A percentile compares a stretch with the other conserved stretches of the same genome.
These are phyloP conservation scores for Phylloporus scabripes DNA, from an alignment of 768 basidiomycete species.

Conservation along the genomic window DNA sequence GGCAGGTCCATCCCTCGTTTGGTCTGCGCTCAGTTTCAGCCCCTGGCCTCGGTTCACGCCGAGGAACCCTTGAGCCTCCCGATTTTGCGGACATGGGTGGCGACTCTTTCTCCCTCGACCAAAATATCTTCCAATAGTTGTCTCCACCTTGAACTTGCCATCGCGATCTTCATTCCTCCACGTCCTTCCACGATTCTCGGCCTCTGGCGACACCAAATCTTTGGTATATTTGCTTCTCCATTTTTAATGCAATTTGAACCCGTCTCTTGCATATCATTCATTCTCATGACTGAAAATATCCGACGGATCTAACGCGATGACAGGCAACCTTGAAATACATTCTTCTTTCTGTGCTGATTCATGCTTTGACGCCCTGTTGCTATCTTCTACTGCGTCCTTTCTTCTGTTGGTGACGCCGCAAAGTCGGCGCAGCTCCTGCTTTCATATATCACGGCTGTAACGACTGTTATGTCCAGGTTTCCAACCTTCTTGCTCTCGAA, in stretches of 20 bases:
- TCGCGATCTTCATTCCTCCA: conserved; percentile 17
- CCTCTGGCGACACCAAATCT: conserved; percentile 27
- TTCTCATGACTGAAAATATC: conserved; percentile 20
- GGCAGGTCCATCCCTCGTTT: conserved; percentile 26
- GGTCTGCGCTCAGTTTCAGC: conserved; percentile 42
- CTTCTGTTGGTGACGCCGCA: conserved; percentile 14
- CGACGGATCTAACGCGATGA: conserved; percentile 12
- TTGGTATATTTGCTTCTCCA: conserved; percentile 19
- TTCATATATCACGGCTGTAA: conserved; percentile 43
- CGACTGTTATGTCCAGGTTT: conserved; percentile 61
- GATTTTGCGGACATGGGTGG: conserved; percentile 39
- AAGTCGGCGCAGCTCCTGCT: conserved; percentile 18
- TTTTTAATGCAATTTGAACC: conserved; percentile 29
- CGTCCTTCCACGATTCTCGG: conserved; percentile 19
- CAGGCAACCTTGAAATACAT: conserved; percentile 10
- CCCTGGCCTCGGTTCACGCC: conserved; percentile 27
- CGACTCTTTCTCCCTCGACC: conserved; percentile 38
- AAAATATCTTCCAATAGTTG: conserved; percentile 45
- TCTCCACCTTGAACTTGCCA: conserved; percentile 13
- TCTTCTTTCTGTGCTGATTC: conserved; percentile 17
- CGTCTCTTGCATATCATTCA: conserved; percentile 33
- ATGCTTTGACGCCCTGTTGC: conserved; percentile 23
- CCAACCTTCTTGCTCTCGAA: conserved; percentile 32
- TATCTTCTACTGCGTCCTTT: conserved; percentile 7
- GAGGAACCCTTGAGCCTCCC: conserved; percentile 31